A percentile compares a stretch with the other conserved stretches of the same genome.
Conservation (phyloP, 2,329 filamentous ascomycete species). For the Paracorniculantispora psalliotae region DNA sequence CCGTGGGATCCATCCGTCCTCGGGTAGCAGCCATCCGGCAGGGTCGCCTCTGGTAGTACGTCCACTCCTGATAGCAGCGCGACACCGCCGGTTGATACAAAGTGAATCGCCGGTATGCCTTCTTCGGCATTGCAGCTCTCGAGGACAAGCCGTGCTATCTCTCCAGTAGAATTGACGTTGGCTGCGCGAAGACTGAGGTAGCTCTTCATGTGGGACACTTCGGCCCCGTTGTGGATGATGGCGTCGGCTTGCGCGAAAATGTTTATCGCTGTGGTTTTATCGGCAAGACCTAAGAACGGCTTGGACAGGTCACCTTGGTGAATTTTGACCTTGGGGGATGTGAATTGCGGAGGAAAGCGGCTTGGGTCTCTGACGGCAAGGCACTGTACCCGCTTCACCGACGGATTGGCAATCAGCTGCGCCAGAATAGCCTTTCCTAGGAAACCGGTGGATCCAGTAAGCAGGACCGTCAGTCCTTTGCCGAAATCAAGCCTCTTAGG, state of each 20-base stretch:
- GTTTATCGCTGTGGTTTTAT: not conserved
- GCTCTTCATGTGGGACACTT: constrained; percentile 30
- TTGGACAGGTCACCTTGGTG: constrained; percentile 24
- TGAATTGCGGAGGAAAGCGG: not conserved
- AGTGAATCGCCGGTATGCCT: constrained; percentile 33
- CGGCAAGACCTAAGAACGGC: constrained; percentile 21
- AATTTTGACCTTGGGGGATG: constrained; percentile 14
- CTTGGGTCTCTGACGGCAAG: constrained; percentile 30
- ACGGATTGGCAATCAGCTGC: constrained; percentile 25
- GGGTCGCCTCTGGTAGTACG: not conserved
- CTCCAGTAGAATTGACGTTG: constrained; percentile 32
- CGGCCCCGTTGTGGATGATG: constrained; percentile 50
- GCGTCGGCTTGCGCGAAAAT: constrained; percentile 27
- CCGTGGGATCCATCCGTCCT: constrained; percentile 25
- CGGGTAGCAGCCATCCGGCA: not conserved
- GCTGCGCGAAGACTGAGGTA: constrained; percentile 28
- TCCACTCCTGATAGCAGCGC: not conserved
- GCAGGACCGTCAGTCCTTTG: constrained; percentile 16
- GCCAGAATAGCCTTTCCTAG: constrained; percentile 33
- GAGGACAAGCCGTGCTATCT: constrained; percentile 26
- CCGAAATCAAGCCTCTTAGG: too few relatives aligned
- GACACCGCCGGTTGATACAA: constrained; percentile 25
- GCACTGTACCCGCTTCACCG: constrained; percentile 37
- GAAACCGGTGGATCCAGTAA: constrained; percentile 37
- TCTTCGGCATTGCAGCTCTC: too few relatives aligned